Evolutionary conservation across 306 rosid species (phyloP), one percentile per base, ranked within the genome.

Genomic region (Cercis canadensis): DNA sequence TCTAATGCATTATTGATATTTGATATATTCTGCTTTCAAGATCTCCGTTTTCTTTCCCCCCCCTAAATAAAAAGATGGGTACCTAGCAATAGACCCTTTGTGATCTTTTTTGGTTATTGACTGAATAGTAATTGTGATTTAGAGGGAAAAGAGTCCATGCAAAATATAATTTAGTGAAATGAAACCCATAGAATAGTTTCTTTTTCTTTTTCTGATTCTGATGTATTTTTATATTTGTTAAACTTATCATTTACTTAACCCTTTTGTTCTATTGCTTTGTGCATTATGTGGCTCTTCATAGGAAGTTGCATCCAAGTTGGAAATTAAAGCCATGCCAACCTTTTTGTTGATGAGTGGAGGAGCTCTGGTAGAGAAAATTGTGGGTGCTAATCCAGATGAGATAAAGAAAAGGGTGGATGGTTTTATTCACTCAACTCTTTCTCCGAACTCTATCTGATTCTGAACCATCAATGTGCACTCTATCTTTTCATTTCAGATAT

Each of bases 341-440:
- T 74, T 82, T 52, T 0, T 74, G 47, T 45, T 81, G 53, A 61
- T 82, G 78, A 76, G 17, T 17, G 78, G 79, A 47, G 89, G 82
- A 67, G 54, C 37, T 53, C 41, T 40, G 0, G 67, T 72, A 41
- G 79, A 61, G 4, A 81, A 67, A 67, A 66, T 85, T 74, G 86
- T 84, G 36, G 88, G 88, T 49, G 88, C 86, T 55, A 81, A 84
- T 73, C 83, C 83, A 41, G 63, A 54, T 17, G 83, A 81, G 69
- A 51, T 81, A 11, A 81, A 29, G 76, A 85, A 63, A 75, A 78
- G 61, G 54, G 41, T 81, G 13, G 67, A 72, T 68, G 70, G 65
- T 58, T 67, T 84, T 66, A 18, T 69, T 36, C 59, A 49, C 15
- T 74, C 67, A 74, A 41, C 56, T 62, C 52, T 14, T 16, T 74